A percentile compares a stretch with the other conserved stretches of the same genome.
Conservation (phyloP, 176 grass and related monocot species). For the Poa pratensis region DNA sequence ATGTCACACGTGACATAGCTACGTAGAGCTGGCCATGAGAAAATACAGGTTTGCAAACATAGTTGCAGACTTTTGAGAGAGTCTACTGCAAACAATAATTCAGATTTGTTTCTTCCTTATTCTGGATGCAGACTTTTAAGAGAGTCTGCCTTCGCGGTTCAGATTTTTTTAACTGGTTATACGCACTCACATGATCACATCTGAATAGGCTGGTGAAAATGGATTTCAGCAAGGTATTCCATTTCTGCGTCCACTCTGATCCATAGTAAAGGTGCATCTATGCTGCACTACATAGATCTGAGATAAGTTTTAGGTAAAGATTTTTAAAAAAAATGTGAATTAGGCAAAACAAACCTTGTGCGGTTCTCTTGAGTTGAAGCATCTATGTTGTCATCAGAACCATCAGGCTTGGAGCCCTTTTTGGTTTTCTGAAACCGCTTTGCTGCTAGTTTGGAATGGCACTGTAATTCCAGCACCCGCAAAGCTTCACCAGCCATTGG, state of each 20-base stretch:
- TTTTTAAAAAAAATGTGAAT: background rate
- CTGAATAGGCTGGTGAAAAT: conserved; percentile 96
- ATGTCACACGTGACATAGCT: too few species aligned
- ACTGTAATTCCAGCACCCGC: conserved; percentile 92
- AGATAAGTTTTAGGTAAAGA: conserved; percentile 29
- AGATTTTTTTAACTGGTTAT: conserved; percentile 39
- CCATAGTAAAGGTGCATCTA: conserved; percentile 93
- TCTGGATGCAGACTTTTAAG: too few species aligned
- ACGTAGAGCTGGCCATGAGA: too few species aligned
- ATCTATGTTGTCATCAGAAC: conserved; percentile 95
- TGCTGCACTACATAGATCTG: conserved; percentile 49
- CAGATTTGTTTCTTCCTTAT: too few species aligned
- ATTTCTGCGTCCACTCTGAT: conserved; percentile 94
- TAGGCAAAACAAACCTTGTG: conserved; percentile 58
- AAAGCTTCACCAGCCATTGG: conserved; percentile 89
- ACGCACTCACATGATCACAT: conserved; percentile 99
- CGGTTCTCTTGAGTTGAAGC: conserved; percentile 78
- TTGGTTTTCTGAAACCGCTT: conserved; percentile 90
- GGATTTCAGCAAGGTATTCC: conserved; percentile 97
- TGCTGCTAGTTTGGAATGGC: conserved; percentile 86
- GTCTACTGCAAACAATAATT: too few species aligned
- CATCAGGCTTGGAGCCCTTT: conserved; percentile 81
- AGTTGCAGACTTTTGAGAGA: too few species aligned
- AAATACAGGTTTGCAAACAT: too few species aligned
- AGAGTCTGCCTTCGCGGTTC: too few species aligned